Evolutionary conservation across 2,329 filamentous ascomycete species (phyloP).

Genomic region (Atkinsonella texensis): DNA sequence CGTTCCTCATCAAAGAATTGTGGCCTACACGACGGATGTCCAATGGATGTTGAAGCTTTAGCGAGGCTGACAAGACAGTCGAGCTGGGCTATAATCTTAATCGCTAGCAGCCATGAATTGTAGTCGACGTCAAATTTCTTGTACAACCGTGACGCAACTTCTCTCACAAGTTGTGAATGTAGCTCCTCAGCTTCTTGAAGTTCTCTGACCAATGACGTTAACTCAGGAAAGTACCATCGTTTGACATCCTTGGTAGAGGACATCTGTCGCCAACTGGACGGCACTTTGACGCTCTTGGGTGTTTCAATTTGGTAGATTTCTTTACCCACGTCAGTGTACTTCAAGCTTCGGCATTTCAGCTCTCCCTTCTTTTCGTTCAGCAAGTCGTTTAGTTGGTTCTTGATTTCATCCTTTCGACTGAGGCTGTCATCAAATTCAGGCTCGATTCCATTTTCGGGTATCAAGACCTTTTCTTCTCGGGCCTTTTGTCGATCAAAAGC

Average conservation of each 20-base stretch:
- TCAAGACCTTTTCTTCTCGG: constrained; percentile 65
- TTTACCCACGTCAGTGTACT: constrained; percentile 80
- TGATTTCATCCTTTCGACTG: constrained; percentile 62
- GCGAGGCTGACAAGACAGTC: constrained; percentile 92
- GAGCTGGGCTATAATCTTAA: constrained; percentile 80
- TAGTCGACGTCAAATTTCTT: constrained; percentile 82
- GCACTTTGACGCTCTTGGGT: constrained; percentile 74
- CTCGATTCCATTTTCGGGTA: constrained; percentile 79
- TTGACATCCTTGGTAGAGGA: constrained; percentile 84
- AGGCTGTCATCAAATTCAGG: constrained; percentile 83
- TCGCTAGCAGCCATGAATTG: constrained; percentile 72
- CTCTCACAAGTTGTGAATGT: constrained; percentile 81
- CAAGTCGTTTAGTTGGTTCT: constrained; percentile 57
- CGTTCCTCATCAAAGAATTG: constrained; percentile 76
- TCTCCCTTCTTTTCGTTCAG: constrained; percentile 60
- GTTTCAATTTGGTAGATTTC: constrained; percentile 95
- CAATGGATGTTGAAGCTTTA: constrained; percentile 72
- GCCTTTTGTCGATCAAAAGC: constrained; percentile 80
- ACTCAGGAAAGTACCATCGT: constrained; percentile 82
- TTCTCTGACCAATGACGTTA: constrained; percentile 70
- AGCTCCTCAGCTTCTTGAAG: constrained; percentile 91
- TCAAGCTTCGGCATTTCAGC: constrained; percentile 60
- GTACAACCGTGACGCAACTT: constrained; percentile 74
- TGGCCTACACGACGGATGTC: constrained; percentile 79
- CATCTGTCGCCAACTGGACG: constrained; percentile 89